Evolutionary conservation across 306 rosid species (phyloP), one percentile per base, ranked within the genome.

Genomic region (Acacia acuminata): DNA sequence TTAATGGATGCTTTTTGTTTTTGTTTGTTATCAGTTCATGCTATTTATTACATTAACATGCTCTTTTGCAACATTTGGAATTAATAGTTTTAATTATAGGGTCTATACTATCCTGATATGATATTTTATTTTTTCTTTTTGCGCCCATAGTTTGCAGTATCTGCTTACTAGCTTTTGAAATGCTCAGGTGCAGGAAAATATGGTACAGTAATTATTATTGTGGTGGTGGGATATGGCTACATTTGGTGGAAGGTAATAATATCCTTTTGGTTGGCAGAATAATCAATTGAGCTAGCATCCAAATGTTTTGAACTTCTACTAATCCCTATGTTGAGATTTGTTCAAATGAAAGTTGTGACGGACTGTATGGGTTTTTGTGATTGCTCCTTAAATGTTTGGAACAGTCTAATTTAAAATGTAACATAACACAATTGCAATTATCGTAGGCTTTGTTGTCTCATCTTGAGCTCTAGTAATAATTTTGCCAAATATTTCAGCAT

Each of bases 201-300:
- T 87, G 94, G 89, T 75, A 66, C 90, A 34, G 85, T 94, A 80
- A 76, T 96, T 84, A 82, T 96, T 83, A 84, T 90, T 45, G 86
- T 91, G 72, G 97, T 77, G 61, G 85, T 85, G 32, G 99, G 98
- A 78, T 94, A 86, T 82, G 99, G 99, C 88, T 91, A 88, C 73
- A 22, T 90, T 75, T 88, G 99, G 98, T 94, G 97, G 97, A 96
- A 96, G 98, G 99, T 94, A 90, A 85, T 74, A 68, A 68, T 48
- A 24, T 77, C n/a, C 27, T 13, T 76, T 58, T 61, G 30, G 32
- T 24, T 13, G 68, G 73, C 30, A 36, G 63, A 58, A 72, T 67
- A 19, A 12, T 79, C 78, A 42, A 75, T 77, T 72, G 75, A 34
- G 77, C 76, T 45, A 81, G 71, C 47, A 4, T 63, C 27, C 22